phyloP scores from a whole-genome alignment of 2,329 filamentous ascomycete species.

The Aspergillus hortae region DNA sequence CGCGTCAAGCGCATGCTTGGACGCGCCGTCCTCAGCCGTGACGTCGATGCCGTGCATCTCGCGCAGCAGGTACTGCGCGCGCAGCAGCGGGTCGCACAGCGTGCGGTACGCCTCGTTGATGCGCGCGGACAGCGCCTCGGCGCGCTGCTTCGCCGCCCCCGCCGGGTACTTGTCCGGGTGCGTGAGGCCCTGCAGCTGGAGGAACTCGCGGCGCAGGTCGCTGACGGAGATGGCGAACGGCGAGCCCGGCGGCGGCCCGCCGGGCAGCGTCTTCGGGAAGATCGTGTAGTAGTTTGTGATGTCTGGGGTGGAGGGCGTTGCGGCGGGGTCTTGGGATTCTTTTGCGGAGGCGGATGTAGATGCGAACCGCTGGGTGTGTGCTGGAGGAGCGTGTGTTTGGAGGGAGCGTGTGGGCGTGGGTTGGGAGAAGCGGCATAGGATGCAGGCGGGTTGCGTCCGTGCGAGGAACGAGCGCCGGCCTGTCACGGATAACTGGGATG shows the following conservation, averaged over 20 bases:
- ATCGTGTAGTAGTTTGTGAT: conserved; percentile 73
- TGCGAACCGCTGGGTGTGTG: conserved; percentile 11
- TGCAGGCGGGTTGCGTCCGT: conserved; percentile 11
- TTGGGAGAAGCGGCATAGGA: conserved; percentile 12
- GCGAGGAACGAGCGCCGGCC: conserved; percentile 7
- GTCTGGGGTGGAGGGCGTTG: conserved; percentile 25
- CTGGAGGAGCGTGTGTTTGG: background rate
- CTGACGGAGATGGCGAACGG: conserved; percentile 70
- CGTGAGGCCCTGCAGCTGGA: conserved; percentile 66
- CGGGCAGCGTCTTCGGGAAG: conserved; percentile 75
- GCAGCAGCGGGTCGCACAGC: conserved; percentile 68
- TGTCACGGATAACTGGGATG: conserved; percentile 1
- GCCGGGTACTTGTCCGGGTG: conserved; percentile 50
- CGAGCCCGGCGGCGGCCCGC: conserved; percentile 72
- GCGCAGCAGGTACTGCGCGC: conserved; percentile 82
- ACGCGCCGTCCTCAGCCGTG: conserved; percentile 67
- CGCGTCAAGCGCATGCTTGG: conserved; percentile 63
- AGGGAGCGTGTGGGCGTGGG: background rate
- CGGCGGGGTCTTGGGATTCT: conserved; percentile 1
- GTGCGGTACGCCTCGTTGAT: conserved; percentile 94
- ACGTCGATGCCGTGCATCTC: conserved; percentile 69
- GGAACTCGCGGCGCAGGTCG: conserved; percentile 76
- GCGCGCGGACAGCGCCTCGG: conserved; percentile 72
- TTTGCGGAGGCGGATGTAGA: conserved; percentile 12
- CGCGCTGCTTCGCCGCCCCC: conserved; percentile 51